Conservation (phyloP, 306 rosid genomes). For the Parietaria judaica region DNA sequence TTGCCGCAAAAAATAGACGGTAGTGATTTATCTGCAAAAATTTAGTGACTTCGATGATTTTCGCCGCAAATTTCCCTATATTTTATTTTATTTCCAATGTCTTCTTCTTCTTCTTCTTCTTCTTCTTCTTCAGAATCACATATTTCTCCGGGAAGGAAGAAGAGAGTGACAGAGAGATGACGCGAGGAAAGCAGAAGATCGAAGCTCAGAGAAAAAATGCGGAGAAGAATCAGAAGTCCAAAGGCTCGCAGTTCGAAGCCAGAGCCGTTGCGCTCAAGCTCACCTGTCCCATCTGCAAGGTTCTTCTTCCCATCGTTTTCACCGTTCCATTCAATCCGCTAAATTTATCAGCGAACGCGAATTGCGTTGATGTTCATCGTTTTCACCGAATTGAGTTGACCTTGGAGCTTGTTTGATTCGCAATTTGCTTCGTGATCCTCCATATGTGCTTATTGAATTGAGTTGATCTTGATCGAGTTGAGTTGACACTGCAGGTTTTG, state of each 20-base stretch:
- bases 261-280: slow-evolving; percentile 81
- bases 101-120: no score
- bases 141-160: not conserved
- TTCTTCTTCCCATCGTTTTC: not conserved
- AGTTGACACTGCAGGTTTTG: no score
- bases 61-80: no score
- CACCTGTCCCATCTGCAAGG: slow-evolving; percentile 89
- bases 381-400: slow-evolving; percentile 15
- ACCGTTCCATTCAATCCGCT: not conserved
- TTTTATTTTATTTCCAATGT: no score
- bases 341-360: not conserved
- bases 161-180: slow-evolving; percentile 35
- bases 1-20: no score
- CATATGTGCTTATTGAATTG: slow-evolving; percentile 1
- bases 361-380: not conserved
- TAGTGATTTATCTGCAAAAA: no score
- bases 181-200: slow-evolving; percentile 96
- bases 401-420: not conserved
- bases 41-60: no score
- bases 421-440: no score
- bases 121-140: no score
- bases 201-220: slow-evolving; percentile 85
- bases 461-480: slow-evolving; percentile 14
- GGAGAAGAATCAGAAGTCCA: slow-evolving; percentile 67
- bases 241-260: slow-evolving; percentile 87